phyloP scores from a whole-genome alignment of 1,139 yeast genomes.

The Lodderomyces theae region DNA sequence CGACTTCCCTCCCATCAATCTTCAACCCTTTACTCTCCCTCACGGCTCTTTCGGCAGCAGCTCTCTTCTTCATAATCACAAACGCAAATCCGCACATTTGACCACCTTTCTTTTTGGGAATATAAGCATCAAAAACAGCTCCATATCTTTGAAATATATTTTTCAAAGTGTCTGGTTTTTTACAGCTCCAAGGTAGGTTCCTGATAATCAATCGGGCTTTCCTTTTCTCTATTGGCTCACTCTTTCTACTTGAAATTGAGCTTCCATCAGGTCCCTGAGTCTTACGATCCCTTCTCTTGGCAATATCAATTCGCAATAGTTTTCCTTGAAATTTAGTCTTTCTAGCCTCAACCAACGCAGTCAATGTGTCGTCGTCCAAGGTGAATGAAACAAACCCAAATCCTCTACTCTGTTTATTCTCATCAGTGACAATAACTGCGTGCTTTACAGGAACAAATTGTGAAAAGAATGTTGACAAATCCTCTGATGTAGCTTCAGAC shows the following conservation, averaged over 20 bases:
- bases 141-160: conserved; percentile 77
- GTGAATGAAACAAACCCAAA: conserved; percentile 95
- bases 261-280: conserved; percentile 17
- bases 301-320: conserved; percentile 75
- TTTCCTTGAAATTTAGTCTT: conserved; percentile 65
- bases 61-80: conserved; percentile 80
- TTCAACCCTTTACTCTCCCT: conserved; percentile 70
- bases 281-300: conserved; percentile 87
- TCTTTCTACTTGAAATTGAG: conserved; percentile 11
- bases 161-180: conserved; percentile 69
- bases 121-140: conserved; percentile 82
- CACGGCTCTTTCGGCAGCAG: conserved; percentile 79
- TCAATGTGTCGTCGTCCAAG: conserved; percentile 76
- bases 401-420: conserved; percentile 75
- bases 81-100: conserved; percentile 94
- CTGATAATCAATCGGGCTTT: conserved; percentile 83
- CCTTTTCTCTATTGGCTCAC: conserved; percentile 52
- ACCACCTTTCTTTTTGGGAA: conserved; percentile 86
- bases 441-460: conserved; percentile 94
- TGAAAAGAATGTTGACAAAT: conserved; percentile 79
- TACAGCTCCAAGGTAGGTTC: conserved; percentile 94
- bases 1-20: conserved; percentile 88
- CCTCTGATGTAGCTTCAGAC: conserved; percentile 73
- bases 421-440: conserved; percentile 86
- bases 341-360: conserved; percentile 70